These are phyloP conservation scores for Athelia sp. DNA, from an alignment of 1,284 basidiomycete genomes.

Conservation along the genomic window DNA sequence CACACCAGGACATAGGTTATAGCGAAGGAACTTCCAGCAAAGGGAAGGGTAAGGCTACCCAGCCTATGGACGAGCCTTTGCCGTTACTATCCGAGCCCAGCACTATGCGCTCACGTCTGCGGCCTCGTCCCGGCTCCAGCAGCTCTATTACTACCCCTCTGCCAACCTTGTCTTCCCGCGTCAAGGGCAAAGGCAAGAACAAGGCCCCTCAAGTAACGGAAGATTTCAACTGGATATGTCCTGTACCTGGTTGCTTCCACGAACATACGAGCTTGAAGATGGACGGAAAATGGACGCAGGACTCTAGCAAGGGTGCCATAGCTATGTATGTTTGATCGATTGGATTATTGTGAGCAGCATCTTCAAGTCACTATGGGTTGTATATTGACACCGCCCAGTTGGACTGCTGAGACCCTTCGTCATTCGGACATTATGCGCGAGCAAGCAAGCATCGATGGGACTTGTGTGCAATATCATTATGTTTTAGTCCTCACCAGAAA, in stretches of 20 bases:
- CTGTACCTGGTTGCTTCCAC: conserved; percentile 49
- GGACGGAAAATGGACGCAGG: conserved; percentile 46
- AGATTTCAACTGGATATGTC: conserved; percentile 56
- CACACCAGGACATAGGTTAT: conserved; percentile 40
- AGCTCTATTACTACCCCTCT: conserved; percentile 2
- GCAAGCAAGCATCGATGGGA: too few species aligned
- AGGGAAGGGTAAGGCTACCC: conserved; percentile 23
- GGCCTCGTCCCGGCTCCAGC: conserved; percentile 31
- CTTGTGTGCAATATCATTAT: too few species aligned
- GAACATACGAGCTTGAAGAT: conserved; percentile 53
- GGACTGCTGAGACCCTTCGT: too few species aligned
- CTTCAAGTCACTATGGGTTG: too few species aligned
- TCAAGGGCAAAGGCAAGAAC: conserved; percentile 31
- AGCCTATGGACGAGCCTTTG: conserved; percentile 2
- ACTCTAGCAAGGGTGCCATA: conserved; percentile 38
- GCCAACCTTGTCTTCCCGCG: conserved; percentile 9
- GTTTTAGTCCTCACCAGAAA: too few species aligned
- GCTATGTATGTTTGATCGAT: conserved; percentile 39
- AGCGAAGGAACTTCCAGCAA: conserved; percentile 37
- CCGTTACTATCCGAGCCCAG: conserved; percentile 13
- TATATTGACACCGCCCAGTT: too few species aligned
- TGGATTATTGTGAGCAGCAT: too few species aligned
- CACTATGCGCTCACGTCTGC: conserved; percentile 50
- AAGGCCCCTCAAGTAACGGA: conserved; percentile 33
- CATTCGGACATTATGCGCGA: too few species aligned